Base-by-base conservation (phyloP, 2,329 filamentous ascomycete genomes). In the Aspergillus neoniger region DNA sequence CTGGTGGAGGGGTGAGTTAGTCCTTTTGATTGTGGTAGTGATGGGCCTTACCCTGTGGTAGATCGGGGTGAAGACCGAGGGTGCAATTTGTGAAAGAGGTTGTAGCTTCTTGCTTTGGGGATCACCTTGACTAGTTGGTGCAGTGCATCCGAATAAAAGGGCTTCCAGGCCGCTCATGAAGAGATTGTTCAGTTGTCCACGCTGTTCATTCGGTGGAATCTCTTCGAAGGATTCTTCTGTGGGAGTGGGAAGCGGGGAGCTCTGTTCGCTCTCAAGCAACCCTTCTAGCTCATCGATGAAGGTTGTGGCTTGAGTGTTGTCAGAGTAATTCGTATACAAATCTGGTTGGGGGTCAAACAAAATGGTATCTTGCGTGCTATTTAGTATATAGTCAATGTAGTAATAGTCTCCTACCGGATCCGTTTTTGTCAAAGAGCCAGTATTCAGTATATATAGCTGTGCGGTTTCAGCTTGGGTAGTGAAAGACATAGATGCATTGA, bases 11-110 rank as follows among this genome's bases (percentile, higher is more conserved):
- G 17, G 47, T 54, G 12, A 63, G 48, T 51, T 17, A 43, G 41
- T 21, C 49, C 3, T 49, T 23, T n/a, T 1, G 10, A 2, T 8
- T 28, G 23, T 5, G 25, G n/a, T 9, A 17, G 8, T 5, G 21
- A 43, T 25, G 60, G 65, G n/a, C 12, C 58, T 55, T 52, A 68
- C 77, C 61, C 70, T 65, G 47, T 65, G 64, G 55, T 78, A 76
- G 4, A 67, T 63, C 8, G 59, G 61, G 14, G 66, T 72, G 50
- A 77, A 75, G 8, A 76, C 57, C 10, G 59, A 63, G 6, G 76
- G 75, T 1, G 65, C 68, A 4, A 75, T 61, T 12, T 65, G 58
- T 1, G 67, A 59, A 36, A 77, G 59, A 36, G 56, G 61, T 30
- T 62, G 59, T 12, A 65, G 57, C 14, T 14, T 53, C 8, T 57